Base-by-base conservation (phyloP, 2,329 filamentous ascomycete genomes). In the Uncinocarpus reesii region DNA sequence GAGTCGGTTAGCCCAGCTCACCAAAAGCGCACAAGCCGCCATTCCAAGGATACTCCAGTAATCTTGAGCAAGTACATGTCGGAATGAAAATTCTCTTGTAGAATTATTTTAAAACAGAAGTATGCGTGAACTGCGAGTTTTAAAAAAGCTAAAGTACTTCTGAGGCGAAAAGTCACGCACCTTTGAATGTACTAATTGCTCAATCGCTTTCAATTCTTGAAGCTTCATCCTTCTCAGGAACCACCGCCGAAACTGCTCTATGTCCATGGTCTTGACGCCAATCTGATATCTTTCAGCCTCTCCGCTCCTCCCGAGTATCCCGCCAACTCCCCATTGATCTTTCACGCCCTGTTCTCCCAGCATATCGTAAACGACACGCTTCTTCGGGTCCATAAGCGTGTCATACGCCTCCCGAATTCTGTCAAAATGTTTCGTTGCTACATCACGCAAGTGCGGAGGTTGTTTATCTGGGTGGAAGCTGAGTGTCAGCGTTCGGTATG, bases 391-490 rank as follows among this genome's bases (percentile, higher is more conserved):
- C 18, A 65, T 58, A 5, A 71, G 60, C 4, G 65, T 65, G 48
- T 67, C 64, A 48, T 71, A 70, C 15, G 68, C 68, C n/a, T 61
- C 60, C 16, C 61, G 60, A 47, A 71, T 66, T 28, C 56, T 59
- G 35, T 55, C 58, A 49, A 68, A 71, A n/a, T 70, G 62, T 7
- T 50, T 55, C 50, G 61, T 54, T 6, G 68, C 68, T 0, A 62
- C 60, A 15, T 66, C 61, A 32, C 59, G 64, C 28, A 65, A 55
- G 34, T 67, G 59, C 31, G 59, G 42, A 3, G 68, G 68, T 47
- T 71, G 68, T 52, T 70, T 70, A 54, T 71, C 68, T 15, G 68
- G 68, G 43, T 71, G 68, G 48, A 71, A 70, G 52, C 64, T 68
- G 20, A 70, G 60, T 7, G 65, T 66, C 47, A 71, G 55, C 24